phyloP scores from a whole-genome alignment of 768 basidiomycete genomes.

The Pisolithus tinctorius region DNA sequence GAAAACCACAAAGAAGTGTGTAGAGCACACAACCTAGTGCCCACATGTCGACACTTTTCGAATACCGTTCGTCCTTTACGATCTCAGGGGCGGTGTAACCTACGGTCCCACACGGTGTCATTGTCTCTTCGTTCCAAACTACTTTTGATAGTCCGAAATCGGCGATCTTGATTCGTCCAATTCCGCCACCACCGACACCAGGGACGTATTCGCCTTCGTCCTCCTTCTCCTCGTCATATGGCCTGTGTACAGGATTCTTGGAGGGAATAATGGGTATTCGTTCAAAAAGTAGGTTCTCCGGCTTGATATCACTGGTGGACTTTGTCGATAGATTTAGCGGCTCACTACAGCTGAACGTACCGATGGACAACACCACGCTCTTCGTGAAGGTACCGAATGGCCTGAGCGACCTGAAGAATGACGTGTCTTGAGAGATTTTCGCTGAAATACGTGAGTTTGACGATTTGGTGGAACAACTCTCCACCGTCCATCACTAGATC shows the following conservation, averaged over 20 bases:
- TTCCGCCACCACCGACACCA: slow-evolving; percentile 92
- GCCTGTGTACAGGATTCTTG: slow-evolving; percentile 62
- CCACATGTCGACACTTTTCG: slow-evolving; percentile 99
- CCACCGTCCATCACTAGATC: slow-evolving; percentile 89
- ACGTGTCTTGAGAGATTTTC: slow-evolving; percentile 97
- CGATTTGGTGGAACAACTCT: slow-evolving; percentile 97
- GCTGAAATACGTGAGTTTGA: slow-evolving; percentile 97
- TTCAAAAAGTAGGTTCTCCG: slow-evolving; percentile 93
- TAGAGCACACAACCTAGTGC: slow-evolving; percentile 98
- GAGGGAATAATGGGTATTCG: slow-evolving; percentile 89
- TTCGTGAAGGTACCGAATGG: slow-evolving; percentile 93
- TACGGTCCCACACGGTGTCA: slow-evolving; percentile 99
- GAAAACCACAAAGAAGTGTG: slow-evolving; percentile 94
- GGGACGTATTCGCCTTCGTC: slow-evolving; percentile 95
- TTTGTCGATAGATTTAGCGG: not conserved
- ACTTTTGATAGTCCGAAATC: slow-evolving; percentile 97
- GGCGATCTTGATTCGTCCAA: slow-evolving; percentile 96
- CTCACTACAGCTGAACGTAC: slow-evolving; percentile 20
- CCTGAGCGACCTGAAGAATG: slow-evolving; percentile 91
- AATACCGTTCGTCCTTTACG: slow-evolving; percentile 96
- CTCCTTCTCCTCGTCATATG: slow-evolving; percentile 97
- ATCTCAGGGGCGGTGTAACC: slow-evolving; percentile 99
- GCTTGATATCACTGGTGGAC: slow-evolving; percentile 78
- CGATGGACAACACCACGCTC: slow-evolving; percentile 98
- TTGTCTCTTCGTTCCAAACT: slow-evolving; percentile 98